Conservation (phyloP, 2,329 filamentous ascomycete species). For the Fusarium sp. region DNA sequence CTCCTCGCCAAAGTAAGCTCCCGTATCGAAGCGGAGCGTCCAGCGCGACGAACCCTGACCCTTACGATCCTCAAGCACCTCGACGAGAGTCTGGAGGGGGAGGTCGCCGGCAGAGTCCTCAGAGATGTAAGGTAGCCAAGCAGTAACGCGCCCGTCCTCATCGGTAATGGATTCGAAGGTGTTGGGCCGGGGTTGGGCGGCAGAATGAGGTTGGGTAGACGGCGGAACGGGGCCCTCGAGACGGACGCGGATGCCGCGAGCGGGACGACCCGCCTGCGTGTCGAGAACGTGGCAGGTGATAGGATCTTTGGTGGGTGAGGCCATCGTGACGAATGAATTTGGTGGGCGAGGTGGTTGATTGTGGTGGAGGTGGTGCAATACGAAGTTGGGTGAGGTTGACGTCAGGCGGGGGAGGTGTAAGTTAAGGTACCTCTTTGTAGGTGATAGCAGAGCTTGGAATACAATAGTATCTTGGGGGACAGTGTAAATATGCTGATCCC, state of each 20-base stretch:
- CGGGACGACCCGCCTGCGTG: constrained; percentile 81
- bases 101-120: constrained; percentile 67
- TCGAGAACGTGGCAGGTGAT: constrained; percentile 93
- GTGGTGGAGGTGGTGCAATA: constrained; percentile 21
- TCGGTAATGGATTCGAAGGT: constrained; percentile 79
- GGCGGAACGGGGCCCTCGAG: constrained; percentile 65
- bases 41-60: constrained; percentile 68
- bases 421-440: neutral
- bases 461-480: neutral
- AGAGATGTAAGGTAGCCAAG: constrained; percentile 75
- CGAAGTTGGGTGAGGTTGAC: constrained; percentile 27
- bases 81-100: constrained; percentile 70
- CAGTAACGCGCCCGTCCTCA: constrained; percentile 79
- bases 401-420: constrained; percentile 30
- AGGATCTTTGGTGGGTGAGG: constrained; percentile 65
- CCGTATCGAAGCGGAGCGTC: constrained; percentile 81
- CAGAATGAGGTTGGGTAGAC: constrained; percentile 46
- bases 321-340: constrained; percentile 35
- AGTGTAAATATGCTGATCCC: neutral
- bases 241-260: constrained; percentile 74
- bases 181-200: constrained; percentile 54
- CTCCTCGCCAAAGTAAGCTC: constrained; percentile 76
- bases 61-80: constrained; percentile 64
- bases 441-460: constrained; percentile 4
- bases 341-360: constrained; percentile 12